These are phyloP conservation scores for Elongisporangium prolatum DNA, from an alignment of 352 stramenopile genomes.

Conservation along the genomic window DNA sequence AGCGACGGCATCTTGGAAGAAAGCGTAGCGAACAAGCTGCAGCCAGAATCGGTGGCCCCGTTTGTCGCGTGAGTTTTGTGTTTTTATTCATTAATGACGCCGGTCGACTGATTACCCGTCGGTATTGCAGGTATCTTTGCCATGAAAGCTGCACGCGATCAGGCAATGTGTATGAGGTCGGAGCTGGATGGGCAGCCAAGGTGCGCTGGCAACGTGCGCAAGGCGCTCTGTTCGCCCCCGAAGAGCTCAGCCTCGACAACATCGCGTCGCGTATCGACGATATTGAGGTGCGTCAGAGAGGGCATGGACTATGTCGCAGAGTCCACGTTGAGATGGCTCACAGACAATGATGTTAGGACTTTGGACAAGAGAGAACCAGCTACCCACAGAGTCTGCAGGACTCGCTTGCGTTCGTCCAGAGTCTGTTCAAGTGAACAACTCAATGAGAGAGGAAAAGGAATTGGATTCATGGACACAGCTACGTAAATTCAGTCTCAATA, in stretches of 20 bases:
- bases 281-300: conserved; percentile 41
- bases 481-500: background rate
- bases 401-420: conserved; percentile 40
- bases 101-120: background rate
- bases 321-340: background rate
- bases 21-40: conserved; percentile 57
- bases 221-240: conserved; percentile 48
- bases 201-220: conserved; percentile 74
- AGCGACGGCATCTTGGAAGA: conserved; percentile 71
- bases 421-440: conserved; percentile 20
- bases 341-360: conserved; percentile 28
- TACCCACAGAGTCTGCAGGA: conserved; percentile 67
- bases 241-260: conserved; percentile 40
- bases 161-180: conserved; percentile 80
- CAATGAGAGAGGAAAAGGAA: background rate
- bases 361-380: conserved; percentile 40
- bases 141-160: conserved; percentile 73
- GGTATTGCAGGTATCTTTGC: conserved; percentile 50
- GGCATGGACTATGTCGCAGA: background rate
- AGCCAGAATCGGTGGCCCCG: conserved; percentile 72
- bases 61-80: conserved; percentile 61
- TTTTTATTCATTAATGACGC: conserved; percentile 1
- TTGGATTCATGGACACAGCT: background rate
- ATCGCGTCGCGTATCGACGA: conserved; percentile 49
- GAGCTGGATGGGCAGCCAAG: conserved; percentile 70